phyloP scores from a whole-genome alignment of 2,329 filamentous ascomycete species.

The Pseudofabraea citricarpa region DNA sequence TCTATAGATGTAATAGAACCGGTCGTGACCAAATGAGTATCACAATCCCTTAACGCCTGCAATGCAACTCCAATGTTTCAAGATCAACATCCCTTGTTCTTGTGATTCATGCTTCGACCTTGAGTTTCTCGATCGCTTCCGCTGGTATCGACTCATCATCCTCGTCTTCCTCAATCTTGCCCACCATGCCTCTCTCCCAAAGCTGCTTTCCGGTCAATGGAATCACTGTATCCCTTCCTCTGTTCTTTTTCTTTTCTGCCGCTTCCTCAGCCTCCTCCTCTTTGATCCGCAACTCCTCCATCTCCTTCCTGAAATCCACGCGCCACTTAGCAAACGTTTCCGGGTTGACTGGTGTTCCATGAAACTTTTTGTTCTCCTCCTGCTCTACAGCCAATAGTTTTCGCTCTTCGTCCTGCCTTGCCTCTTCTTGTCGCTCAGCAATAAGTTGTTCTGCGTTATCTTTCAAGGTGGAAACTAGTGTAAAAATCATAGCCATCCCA shows the following conservation, averaged over 20 bases:
- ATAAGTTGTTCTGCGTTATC: constrained; percentile 87
- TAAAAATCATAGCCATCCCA: constrained; percentile 97
- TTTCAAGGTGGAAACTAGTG: constrained; percentile 80
- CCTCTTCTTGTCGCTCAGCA: constrained; percentile 63
- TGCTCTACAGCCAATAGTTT: constrained; percentile 59
- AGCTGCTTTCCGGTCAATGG: constrained; percentile 70
- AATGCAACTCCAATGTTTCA: constrained; percentile 11
- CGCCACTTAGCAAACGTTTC: constrained; percentile 85
- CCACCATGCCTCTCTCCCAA: constrained; percentile 70
- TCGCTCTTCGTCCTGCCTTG: constrained; percentile 54
- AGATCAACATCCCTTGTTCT: too few species aligned
- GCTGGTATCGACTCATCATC: constrained; percentile 54
- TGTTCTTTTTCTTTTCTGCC: constrained; percentile 78
- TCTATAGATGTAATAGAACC: too few species aligned
- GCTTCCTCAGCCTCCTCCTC: constrained; percentile 71
- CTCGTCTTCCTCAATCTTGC: constrained; percentile 61
- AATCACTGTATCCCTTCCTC: constrained; percentile 66
- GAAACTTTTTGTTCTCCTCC: constrained; percentile 95
- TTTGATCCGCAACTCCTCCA: constrained; percentile 65
- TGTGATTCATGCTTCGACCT: constrained; percentile 49
- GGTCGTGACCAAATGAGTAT: too few species aligned
- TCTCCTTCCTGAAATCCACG: constrained; percentile 70
- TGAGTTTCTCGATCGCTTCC: constrained; percentile 65
- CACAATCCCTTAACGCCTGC: constrained; percentile 10
- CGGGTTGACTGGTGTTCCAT: constrained; percentile 81